Conservation (phyloP, 257 asterid species). For the Solanum sparsipilum region DNA sequence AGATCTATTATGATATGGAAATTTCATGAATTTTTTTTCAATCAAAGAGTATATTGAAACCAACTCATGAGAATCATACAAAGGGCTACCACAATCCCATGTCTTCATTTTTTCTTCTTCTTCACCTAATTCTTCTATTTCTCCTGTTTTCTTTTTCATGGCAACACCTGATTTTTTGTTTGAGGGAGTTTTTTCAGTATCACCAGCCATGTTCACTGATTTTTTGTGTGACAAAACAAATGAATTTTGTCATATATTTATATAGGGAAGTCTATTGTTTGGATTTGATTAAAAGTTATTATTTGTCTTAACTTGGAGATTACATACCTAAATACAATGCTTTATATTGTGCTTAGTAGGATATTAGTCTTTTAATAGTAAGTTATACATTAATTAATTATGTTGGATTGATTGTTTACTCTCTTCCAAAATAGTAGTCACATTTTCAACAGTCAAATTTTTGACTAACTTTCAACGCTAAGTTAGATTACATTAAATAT, state of each 20-base stretch:
- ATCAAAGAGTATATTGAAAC: constrained; percentile 40
- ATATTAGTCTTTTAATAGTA: neutral
- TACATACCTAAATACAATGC: neutral
- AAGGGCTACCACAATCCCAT: constrained; percentile 81
- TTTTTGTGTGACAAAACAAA: neutral
- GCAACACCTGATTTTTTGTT: neutral
- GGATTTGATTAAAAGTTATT: neutral
- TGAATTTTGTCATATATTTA: neutral
- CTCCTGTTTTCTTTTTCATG: neutral
- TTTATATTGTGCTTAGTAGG: neutral
- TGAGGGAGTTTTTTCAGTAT: neutral
- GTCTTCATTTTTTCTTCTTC: neutral
- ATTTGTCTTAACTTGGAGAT: neutral
- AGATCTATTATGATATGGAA: constrained; percentile 29
- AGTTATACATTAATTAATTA: neutral
- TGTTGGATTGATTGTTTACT: neutral
- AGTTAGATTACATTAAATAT: neutral
- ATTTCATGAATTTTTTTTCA: constrained; percentile 38
- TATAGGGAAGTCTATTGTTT: neutral
- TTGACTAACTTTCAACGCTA: neutral
- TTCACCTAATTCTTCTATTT: neutral
- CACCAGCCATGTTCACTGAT: neutral
- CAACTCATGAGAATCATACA: constrained; percentile 59
- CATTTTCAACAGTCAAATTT: neutral
- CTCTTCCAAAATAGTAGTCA: neutral